Evolutionary conservation across 2,329 filamentous ascomycete genomes (phyloP).

Genomic region (Colletotrichum acutatum): DNA sequence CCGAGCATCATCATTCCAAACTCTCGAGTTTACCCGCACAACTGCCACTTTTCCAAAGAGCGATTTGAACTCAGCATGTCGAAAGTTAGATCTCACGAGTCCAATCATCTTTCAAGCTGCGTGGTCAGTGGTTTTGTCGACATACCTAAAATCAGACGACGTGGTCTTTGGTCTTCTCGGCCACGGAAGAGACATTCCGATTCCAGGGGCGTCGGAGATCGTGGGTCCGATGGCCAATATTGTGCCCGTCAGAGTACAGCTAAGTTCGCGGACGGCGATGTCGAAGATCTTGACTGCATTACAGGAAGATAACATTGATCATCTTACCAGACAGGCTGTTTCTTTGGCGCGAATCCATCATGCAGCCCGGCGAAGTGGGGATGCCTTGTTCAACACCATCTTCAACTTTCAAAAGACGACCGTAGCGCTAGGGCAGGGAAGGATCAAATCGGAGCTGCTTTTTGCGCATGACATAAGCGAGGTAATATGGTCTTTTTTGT

Average conservation of each 20-base stretch:
- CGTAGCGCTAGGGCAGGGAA: not conserved
- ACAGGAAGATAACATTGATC: constrained; percentile 11
- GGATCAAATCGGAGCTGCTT: not conserved
- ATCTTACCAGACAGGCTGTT: not conserved
- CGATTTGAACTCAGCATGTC: not conserved
- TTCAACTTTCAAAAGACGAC: constrained; percentile 23
- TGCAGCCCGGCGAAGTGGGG: not conserved
- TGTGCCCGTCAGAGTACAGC: constrained; percentile 62
- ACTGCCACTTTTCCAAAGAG: not conserved
- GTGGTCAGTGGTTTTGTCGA: constrained; percentile 80
- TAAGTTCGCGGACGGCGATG: not conserved
- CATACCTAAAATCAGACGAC: constrained; percentile 78
- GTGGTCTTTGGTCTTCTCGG: constrained; percentile 80
- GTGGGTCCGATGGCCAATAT: constrained; percentile 71
- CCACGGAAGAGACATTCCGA: constrained; percentile 62
- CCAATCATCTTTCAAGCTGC: constrained; percentile 81
- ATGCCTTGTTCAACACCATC: constrained; percentile 14
- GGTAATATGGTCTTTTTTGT: not conserved
- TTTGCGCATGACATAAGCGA: constrained; percentile 19
- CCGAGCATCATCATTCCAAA: not conserved
- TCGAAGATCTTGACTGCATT: not conserved
- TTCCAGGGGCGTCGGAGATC: constrained; percentile 61
- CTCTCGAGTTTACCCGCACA: not conserved
- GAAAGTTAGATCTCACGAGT: constrained; percentile 68
- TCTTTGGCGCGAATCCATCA: constrained; percentile 18